Evolutionary conservation across 805 yeast genomes (phyloP), one percentile per base, ranked within the genome.

Genomic region (Wickerhamiella nectarea): DNA sequence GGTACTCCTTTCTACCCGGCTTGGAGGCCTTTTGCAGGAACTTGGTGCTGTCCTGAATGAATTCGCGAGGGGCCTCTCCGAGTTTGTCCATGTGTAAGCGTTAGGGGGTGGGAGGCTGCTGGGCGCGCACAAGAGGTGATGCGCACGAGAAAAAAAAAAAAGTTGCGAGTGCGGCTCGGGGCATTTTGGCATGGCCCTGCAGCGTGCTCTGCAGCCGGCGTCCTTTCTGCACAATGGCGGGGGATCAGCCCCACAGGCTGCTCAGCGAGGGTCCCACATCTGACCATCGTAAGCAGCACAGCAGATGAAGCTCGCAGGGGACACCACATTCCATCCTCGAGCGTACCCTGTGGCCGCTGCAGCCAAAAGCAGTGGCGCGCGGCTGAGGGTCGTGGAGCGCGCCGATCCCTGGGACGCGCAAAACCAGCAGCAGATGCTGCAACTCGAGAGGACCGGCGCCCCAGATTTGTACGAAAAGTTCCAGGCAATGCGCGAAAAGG

Each of bases 11-110:
- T 60, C 72, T 68, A 62, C 78, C 78, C 54, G 98, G 98, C 68
- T 91, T 89, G 59, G 91, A 80, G 70, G 97, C 89, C 65, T 84
- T 84, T 61, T 76, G 74, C 56, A 91, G 71, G 63, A 91, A 91
- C 48, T 85, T 83, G 47, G 79, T 66, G 50, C 97, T 95, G 57
- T 91, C 96, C 66, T 77, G 83, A 66, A 86, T 68, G 69, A 89
- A 85, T 61, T 85, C 95, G 51, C 78, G 72, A 56, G 97, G 95
- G 48, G 83, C 80, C 62, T 87, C 94, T 33, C 85, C 72, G 47
- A 81, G 57, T 62, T 80, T 81, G 62, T 81, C 93, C 58, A 51
- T 43, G 24, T 29, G 28, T 36, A 21, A 28, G 35, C 38, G 21
- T 14, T n/a, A 24, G 20, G 12, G 33, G 12, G 15, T 35, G 6